Base-by-base conservation (phyloP, 108 stramenopile genomes). In the Fistulifera pelliculosa region DNA sequence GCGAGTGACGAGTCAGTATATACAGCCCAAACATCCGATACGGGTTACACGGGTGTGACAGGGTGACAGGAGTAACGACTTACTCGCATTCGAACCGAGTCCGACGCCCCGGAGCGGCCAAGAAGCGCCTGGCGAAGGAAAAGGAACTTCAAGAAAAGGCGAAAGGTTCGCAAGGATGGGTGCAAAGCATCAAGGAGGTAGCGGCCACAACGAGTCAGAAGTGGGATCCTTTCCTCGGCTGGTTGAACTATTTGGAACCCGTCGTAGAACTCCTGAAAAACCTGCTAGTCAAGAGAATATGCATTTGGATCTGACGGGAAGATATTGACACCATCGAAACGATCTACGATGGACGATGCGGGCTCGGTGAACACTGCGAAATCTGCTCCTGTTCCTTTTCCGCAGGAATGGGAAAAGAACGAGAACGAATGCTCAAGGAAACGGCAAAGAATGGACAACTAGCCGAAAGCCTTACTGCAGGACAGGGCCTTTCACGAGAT, bases 151-250 rank as follows among this genome's bases (percentile, higher is more conserved):
- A 22, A 21, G 38, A 47, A 27, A 17, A 69, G 14, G 2, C 35
- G 13, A 26, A 27, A 7, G 74, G 75, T 44, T 56, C 28, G 11
- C 67, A 69, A 38, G 87, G 87, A 15, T 89, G 87, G 87, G 64
- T 83, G 31, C 81, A 78, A 47, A 77, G 83, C 4, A 85, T 89
- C 22, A 62, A 71, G 43, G 74, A 59, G 0, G 87, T 64, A 4
- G 80, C 87, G 16, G 68, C 76, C 1, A 55, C 22, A 18, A 70
- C 66, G 38, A 69, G 70, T 11, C 65, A 68, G 40, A 65, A 61
- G 15, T 89, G 87, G 87, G 79, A 85, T 54, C 83, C 87, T 1
- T 58, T 74, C 39, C 40, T 45, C 0, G 87, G 87, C 13, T 85
- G 77, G 77, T 62, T 69, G 16, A 76, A 85, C 52, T 89, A 83